A percentile compares a stretch with the other conserved stretches of the same genome.
These are phyloP conservation scores for Paxillus rubicundulus DNA, from an alignment of 768 basidiomycete species.

Conservation along the genomic window DNA sequence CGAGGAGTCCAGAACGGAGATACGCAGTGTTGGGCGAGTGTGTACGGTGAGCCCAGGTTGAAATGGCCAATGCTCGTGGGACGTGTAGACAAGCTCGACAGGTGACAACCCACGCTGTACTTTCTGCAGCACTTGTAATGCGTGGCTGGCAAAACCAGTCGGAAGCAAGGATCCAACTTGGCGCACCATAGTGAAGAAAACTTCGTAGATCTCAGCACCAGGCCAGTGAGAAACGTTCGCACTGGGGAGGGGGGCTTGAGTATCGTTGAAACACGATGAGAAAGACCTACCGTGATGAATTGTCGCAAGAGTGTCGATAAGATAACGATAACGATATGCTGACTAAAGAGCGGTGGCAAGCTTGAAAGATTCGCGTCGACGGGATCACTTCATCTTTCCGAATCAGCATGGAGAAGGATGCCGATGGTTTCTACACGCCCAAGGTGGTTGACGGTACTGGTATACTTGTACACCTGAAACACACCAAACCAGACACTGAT, in stretches of 20 bases:
- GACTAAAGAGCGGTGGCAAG: constrained; percentile 14
- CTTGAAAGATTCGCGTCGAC: not conserved
- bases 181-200: constrained; percentile 4
- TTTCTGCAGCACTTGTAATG: constrained; percentile 20
- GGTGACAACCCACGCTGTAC: constrained; percentile 46
- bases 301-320: not conserved
- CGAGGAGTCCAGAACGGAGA: constrained; percentile 85
- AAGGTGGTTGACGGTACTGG: constrained; percentile 40
- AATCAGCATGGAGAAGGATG: constrained; percentile 62
- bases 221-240: not conserved
- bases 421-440: constrained; percentile 75
- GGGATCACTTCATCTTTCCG: constrained; percentile 4
- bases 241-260: not conserved
- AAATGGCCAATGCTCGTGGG: constrained; percentile 67
- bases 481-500: constrained; percentile 8
- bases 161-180: constrained; percentile 6
- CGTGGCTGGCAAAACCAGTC: constrained; percentile 19
- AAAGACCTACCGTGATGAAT: too few relatives aligned
- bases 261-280: too few relatives aligned
- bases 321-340: constrained; percentile 10
- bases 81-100: constrained; percentile 59
- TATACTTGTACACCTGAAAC: not conserved
- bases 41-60: constrained; percentile 24
- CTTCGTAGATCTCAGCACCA: not conserved
- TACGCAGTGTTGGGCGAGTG: constrained; percentile 35